Evolutionary conservation across 2,329 filamentous ascomycete genomes (phyloP), one percentile per base, ranked within the genome.

Genomic region (Bipolaris gigantea): DNA sequence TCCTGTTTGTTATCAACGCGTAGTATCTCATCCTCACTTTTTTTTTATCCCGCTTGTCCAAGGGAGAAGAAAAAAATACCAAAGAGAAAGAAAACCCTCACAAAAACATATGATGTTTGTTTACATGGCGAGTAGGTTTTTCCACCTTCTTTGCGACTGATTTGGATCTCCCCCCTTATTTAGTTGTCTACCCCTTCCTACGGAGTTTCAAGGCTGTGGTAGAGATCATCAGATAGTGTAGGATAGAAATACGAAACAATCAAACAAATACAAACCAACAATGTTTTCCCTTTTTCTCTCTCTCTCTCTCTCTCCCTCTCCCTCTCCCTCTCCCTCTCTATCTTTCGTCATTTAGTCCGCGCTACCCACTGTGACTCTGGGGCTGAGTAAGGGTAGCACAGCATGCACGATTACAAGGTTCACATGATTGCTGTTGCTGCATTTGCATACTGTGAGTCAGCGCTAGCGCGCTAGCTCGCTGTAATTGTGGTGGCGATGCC

Each of bases 211-310:
- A 62, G 59, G 67, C 57, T 54, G 58, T 53, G 68, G 68, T 70
- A 63, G 69, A 72, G 68, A 55, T 70, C 66, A 58, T 69, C 66
- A 70, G 61, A 65, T 66, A 70, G 59, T 70, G 63, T 68, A 70
- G 53, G 50, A 60, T 63, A 64, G 53, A 57, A 59, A 64, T 39
- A 48, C 18, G 32, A 55, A 42, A 18, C 36, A 27, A 27, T n/a
- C 23, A 43, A 33, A 52, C 36, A 48, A 51, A 25, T 3, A 55
- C 47, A 55, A 55, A 23, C 18, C 27, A 6, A 10, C 27, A 30
- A 30, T 30, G 18, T 27, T 18, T 15, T 33, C 8, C 4, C 33
- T 15, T 5, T 10, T 10, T 1, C n/a, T 18, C 11, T 6, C 36
- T 21, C 11, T 21, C 7, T 15, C n/a, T 19, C 8, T 30, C n/a